Evolutionary conservation across 2,329 filamentous ascomycete species (phyloP).

Genomic region (Trichoderma oligosporum): DNA sequence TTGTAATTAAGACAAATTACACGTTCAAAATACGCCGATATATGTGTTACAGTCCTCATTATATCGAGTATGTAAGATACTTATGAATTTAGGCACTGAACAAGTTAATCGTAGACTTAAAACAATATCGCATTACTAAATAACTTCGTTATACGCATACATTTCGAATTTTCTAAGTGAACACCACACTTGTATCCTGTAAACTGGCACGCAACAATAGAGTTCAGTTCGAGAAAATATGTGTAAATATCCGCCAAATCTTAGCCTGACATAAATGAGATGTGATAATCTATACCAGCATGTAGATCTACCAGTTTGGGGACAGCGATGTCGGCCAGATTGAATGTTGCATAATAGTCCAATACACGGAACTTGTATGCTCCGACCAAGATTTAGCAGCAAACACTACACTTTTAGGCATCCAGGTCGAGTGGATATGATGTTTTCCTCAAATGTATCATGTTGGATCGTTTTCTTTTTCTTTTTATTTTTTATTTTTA

Average conservation of each 20-base stretch:
- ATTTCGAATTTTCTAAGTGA: neutral
- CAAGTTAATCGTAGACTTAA: too few relatives aligned
- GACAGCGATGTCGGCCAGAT: neutral
- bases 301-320: neutral
- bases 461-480: neutral
- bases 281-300: neutral
- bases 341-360: slow-evolving; percentile 1
- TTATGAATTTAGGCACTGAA: too few relatives aligned
- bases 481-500: too few relatives aligned
- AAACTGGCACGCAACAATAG: neutral
- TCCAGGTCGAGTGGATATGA: neutral
- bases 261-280: neutral
- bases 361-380: neutral
- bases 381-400: neutral
- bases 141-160: slow-evolving; percentile 25
- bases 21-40: neutral
- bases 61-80: too few relatives aligned
- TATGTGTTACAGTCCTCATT: neutral
- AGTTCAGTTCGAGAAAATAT: neutral
- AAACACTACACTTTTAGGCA: neutral
- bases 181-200: neutral
- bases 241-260: neutral
- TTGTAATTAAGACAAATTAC: neutral
- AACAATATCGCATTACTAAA: slow-evolving; percentile 22
- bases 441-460: neutral